Base-by-base conservation (phyloP, 352 stramenopile species). In the Phytophthora ramorum region DNA sequence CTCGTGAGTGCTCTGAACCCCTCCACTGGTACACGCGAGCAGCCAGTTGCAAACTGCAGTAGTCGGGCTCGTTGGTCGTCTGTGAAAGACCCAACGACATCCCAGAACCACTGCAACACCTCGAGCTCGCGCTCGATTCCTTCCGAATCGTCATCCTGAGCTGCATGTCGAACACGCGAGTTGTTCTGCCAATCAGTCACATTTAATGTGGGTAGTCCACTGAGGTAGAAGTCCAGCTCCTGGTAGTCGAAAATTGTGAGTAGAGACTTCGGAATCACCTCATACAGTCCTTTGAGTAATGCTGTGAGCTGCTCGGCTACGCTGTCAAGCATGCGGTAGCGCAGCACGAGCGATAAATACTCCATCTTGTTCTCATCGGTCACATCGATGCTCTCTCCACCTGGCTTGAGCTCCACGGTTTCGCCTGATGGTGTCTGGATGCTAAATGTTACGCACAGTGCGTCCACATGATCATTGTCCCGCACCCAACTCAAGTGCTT, bases 11-110 rank as follows among this genome's bases (percentile, higher is more conserved):
- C 84, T 56, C 80, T 85, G 62, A 96, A 96, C 0, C 85, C 84
- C 53, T 95, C 85, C 6, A 96, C 86, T 16, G 87, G 85, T 4
- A 99, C 96, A 55, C 98, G 98, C 7, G 90, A 97, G 16, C 93
- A 98, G 1, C 97, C 97, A 0, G 97, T 99, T 6, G 98, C 92
- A 78, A 99, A 99, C 69, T 99, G 97, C 19, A 99, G 77, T 66
- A 99, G 91, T 13, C 95, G 81, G 37, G 97, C 97, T 30, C 97
- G 96, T 56, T 99, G 91, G 59, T 97, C 96, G 34, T 95, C 78
- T 0, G 85, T 92, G 28, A 99, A 89, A 7, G 58, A 62, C 28
- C 79, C 76, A 12, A 98, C 75, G 14, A 93, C 77, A 40, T 95
- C 78, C 93, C 93, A 98, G 59, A 98, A 98, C 93, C 93, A 98